Conservation (phyloP, 345 rosid species). For the Cardamine chenopodiifolia region DNA sequence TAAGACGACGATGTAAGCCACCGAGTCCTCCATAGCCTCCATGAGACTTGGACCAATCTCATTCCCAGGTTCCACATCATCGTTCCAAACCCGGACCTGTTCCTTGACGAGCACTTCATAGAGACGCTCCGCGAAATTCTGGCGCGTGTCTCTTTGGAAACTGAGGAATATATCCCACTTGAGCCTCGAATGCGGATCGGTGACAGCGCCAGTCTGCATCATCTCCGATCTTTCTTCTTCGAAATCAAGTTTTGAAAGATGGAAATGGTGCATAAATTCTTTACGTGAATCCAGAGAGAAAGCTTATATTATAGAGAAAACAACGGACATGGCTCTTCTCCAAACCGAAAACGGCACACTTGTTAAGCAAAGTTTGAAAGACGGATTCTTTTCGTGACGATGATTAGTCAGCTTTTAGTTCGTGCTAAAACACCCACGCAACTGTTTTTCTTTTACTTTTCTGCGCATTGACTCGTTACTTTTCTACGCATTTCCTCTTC, state of each 20-base stretch:
- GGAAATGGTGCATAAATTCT: conserved; percentile 18
- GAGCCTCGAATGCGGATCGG: conserved; percentile 40
- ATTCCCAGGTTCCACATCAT: conserved; percentile 34
- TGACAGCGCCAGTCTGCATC: conserved; percentile 8
- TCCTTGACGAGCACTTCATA: conserved; percentile 22
- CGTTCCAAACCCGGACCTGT: conserved; percentile 44
- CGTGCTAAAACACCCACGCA: not conserved
- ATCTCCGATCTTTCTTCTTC: conserved; percentile 26
- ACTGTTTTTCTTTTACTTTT: not conserved
- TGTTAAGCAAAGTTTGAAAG: not conserved
- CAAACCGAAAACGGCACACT: not conserved
- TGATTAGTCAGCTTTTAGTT: not conserved
- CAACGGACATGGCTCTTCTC: not conserved
- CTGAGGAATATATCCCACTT: conserved; percentile 63
- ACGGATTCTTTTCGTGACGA: not conserved
- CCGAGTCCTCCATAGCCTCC: conserved; percentile 60
- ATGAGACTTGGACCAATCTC: conserved; percentile 41
- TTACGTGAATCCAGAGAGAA: not conserved
- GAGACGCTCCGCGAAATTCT: conserved; percentile 42
- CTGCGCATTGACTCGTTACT: not conserved
- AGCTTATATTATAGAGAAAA: not conserved
- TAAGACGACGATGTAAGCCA: conserved; percentile 45
- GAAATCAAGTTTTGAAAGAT: conserved; percentile 10
- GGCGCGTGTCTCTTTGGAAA: conserved; percentile 52
- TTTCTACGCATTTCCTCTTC: not conserved